These are phyloP conservation scores for Salvia miltiorrhiza DNA, from an alignment of 257 asterid genomes.

Conservation along the genomic window DNA sequence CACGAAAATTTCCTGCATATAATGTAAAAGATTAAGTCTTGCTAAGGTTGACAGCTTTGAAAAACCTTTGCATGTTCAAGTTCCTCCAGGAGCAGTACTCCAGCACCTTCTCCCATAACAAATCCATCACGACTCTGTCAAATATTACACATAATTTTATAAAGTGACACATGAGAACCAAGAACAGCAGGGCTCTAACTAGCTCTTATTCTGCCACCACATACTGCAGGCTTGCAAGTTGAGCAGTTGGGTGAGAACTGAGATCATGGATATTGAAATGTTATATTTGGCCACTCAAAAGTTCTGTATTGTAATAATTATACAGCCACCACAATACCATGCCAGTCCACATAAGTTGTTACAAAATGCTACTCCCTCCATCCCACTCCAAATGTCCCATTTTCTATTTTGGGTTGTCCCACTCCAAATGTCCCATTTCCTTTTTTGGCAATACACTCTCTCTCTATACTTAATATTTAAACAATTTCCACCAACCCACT, in stretches of 20 bases:
- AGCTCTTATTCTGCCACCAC: not conserved
- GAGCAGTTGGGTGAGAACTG: not conserved
- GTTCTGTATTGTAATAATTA: no score
- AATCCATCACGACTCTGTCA: constrained; percentile 91
- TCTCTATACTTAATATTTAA: no score
- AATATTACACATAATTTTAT: not conserved
- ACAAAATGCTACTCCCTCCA: not conserved
- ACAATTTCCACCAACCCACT: no score
- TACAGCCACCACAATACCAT: no score
- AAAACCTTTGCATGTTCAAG: constrained; percentile 93
- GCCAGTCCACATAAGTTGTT: not conserved
- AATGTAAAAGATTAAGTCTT: not conserved
- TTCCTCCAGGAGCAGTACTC: constrained; percentile 89
- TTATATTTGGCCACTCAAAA: no score
- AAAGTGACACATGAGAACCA: not conserved
- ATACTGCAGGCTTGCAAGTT: not conserved
- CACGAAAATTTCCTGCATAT: not conserved
- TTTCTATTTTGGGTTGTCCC: no score
- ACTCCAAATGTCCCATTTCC: no score
- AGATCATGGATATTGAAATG: not conserved
- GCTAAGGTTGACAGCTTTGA: not conserved
- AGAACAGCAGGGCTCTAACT: constrained; percentile 1
- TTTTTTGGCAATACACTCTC: no score
- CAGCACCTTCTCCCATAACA: constrained; percentile 99
- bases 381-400: no score